Conservation (phyloP, 352 stramenopile species). For the Phytophthora fragariae region DNA sequence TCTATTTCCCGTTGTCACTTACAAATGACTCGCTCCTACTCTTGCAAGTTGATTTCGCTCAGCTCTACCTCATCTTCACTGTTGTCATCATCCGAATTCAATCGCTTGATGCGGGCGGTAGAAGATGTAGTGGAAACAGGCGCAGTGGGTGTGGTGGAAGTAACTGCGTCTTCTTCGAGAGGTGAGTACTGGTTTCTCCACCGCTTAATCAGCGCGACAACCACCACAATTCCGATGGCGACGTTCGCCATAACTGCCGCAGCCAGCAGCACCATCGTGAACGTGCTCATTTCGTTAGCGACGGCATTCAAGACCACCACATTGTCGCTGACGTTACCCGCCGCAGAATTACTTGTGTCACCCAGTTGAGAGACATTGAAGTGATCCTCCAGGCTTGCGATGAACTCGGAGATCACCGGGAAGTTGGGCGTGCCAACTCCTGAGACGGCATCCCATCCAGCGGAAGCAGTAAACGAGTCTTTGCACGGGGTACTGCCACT, state of each 20-base stretch:
- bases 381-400: slow-evolving; percentile 57
- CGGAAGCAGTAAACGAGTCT: slow-evolving; percentile 82
- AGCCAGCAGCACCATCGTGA: slow-evolving; percentile 48
- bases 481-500: slow-evolving; percentile 55
- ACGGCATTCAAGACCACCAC: slow-evolving; percentile 7
- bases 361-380: slow-evolving; percentile 51
- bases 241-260: slow-evolving; percentile 43
- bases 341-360: slow-evolving; percentile 13
- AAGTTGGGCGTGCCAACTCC: slow-evolving; percentile 91
- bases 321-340: slow-evolving; percentile 21
- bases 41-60: slow-evolving; percentile 64
- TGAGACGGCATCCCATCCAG: slow-evolving; percentile 90
- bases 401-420: slow-evolving; percentile 62
- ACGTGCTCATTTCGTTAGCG: slow-evolving; percentile 35
- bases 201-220: slow-evolving; percentile 50
- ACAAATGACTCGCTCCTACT: slow-evolving; percentile 33
- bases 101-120: slow-evolving; percentile 18
- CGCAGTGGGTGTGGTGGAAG: slow-evolving; percentile 19
- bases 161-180: slow-evolving; percentile 35
- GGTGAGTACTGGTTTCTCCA: slow-evolving; percentile 71
- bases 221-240: slow-evolving; percentile 44
- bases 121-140: slow-evolving; percentile 26
- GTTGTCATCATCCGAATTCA: slow-evolving; percentile 34
- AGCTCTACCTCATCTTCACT: slow-evolving; percentile 48
- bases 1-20: slow-evolving; percentile 28